Base-by-base conservation (phyloP, 2,329 filamentous ascomycete species). In the Botryotinia globosa region DNA sequence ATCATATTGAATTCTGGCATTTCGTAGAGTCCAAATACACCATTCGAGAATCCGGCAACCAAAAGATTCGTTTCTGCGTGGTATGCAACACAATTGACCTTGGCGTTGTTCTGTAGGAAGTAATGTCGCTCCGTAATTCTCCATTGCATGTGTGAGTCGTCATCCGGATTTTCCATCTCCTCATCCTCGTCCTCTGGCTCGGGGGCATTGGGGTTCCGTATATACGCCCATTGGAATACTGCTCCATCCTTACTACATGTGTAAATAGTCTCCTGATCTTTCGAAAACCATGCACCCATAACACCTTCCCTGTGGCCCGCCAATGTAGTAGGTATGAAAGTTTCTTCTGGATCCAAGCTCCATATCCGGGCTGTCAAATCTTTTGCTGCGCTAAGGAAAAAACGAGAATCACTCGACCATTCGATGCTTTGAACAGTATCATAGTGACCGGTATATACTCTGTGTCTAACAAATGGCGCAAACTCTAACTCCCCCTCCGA, bases 221-320 rank as follows among this genome's bases (percentile, higher is more conserved):
- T 87, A 82, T 96, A 99, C 80, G 93, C 90, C 96, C 96, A 99
- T 76, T 92, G 89, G 79, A 98, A 98, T 0, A 98, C 87, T 4
- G 96, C 94, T n/a, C 96, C 97, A 81, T 99, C 97, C 81, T 97
- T 97, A 83, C 95, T 98, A 76, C 97, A 90, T 0, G 96, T 98
- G 81, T 96, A 99, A 71, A 99, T 97, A 66, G 89, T 93, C 83
- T 99, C 97, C 81, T 99, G 96, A 77, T 97, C 91, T 74, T 92
- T 90, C 0, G 94, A 97, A 81, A 99, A 99, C 90, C 94, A 99
- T n/a, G 94, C 94, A n/a, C 92, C 93, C 71, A 97, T 87, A 4
- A 99, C 92, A 25, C 89, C 91, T 82, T 98, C 94, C 81, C 94
- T 91, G 83, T 99, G 97, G 1, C 96, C 96, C 5, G 94, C 91